These are phyloP conservation scores for Orbilia ellipsospora DNA, from an alignment of 2,329 filamentous ascomycete species.

Conservation along the genomic window DNA sequence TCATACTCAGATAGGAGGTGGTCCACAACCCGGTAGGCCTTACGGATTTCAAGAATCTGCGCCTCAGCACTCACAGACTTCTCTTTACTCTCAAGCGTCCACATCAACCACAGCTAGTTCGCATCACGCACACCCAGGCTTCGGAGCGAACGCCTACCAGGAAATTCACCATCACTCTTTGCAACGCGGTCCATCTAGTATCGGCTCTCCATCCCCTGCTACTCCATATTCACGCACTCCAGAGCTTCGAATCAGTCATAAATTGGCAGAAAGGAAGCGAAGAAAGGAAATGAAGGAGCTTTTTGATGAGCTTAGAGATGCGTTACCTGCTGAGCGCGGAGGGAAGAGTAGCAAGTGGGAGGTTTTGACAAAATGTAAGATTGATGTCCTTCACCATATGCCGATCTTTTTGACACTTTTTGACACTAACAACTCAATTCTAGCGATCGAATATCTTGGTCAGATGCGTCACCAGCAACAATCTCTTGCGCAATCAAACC, in stretches of 20 bases:
- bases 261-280: conserved; percentile 83
- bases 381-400: no score
- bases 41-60: conserved; percentile 51
- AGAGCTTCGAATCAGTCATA: conserved; percentile 83
- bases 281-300: conserved; percentile 89
- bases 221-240: conserved; percentile 82
- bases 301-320: conserved; percentile 81
- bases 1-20: conserved; percentile 22
- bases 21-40: conserved; percentile 34
- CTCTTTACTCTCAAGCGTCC: conserved; percentile 55
- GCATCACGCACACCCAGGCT: conserved; percentile 39
- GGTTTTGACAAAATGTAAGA: conserved; percentile 82
- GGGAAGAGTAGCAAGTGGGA: conserved; percentile 92
- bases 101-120: conserved; percentile 47
- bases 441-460: conserved; percentile 59
- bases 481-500: conserved; percentile 51
- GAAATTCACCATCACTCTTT: conserved; percentile 58
- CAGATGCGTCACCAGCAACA: conserved; percentile 57
- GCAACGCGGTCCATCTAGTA: conserved; percentile 52
- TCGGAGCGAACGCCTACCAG: conserved; percentile 35
- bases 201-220: conserved; percentile 53
- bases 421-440: neutral
- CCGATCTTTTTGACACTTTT: no score
- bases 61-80: conserved; percentile 54
- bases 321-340: conserved; percentile 82